phyloP scores from a whole-genome alignment of 768 basidiomycete genomes.

The Dacryopinax spathularia region DNA sequence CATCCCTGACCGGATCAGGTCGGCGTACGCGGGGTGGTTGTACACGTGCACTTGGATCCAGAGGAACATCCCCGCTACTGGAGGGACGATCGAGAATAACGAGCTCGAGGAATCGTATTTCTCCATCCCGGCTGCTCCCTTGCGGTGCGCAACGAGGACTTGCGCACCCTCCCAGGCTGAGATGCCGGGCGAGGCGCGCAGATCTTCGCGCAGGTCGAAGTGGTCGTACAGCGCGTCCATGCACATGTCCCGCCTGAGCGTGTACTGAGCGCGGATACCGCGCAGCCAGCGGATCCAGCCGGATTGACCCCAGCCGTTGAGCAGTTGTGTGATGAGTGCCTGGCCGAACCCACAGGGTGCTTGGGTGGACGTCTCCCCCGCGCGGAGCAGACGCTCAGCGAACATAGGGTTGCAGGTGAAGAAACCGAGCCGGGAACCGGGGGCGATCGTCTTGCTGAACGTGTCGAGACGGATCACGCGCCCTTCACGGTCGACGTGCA shows the following conservation, averaged over 20 bases:
- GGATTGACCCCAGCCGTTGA: slow-evolving; percentile 50
- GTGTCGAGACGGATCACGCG: slow-evolving; percentile 73
- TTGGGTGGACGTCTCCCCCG: slow-evolving; percentile 53
- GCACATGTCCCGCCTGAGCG: slow-evolving; percentile 43
- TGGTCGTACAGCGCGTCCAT: slow-evolving; percentile 49
- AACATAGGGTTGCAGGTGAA: slow-evolving; percentile 64
- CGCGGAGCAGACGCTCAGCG: slow-evolving; percentile 57
- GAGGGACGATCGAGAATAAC: slow-evolving; percentile 57
- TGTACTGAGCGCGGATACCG: slow-evolving; percentile 49
- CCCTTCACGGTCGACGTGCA: slow-evolving; percentile 63
- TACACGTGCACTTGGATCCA: slow-evolving; percentile 58
- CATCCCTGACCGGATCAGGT: slow-evolving; percentile 23
- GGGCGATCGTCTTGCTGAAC: slow-evolving; percentile 69
- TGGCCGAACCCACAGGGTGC: slow-evolving; percentile 60
- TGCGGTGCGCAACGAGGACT: slow-evolving; percentile 20
- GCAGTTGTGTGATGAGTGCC: slow-evolving; percentile 44
- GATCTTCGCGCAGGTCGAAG: slow-evolving; percentile 40
- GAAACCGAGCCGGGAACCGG: slow-evolving; percentile 66
- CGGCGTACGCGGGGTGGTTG: slow-evolving; percentile 33
- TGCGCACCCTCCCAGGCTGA: slow-evolving; percentile 19
- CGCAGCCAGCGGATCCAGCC: slow-evolving; percentile 70
- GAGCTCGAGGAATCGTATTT: slow-evolving; percentile 22
- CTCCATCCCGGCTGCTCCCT: slow-evolving; percentile 35
- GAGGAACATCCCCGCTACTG: slow-evolving; percentile 71
- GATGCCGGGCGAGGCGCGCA: slow-evolving; percentile 14